A percentile compares a stretch with the other conserved stretches of the same genome.
These are phyloP conservation scores for Carex arenaria DNA, from an alignment of 202 grass and related monocot species.

Conservation along the genomic window DNA sequence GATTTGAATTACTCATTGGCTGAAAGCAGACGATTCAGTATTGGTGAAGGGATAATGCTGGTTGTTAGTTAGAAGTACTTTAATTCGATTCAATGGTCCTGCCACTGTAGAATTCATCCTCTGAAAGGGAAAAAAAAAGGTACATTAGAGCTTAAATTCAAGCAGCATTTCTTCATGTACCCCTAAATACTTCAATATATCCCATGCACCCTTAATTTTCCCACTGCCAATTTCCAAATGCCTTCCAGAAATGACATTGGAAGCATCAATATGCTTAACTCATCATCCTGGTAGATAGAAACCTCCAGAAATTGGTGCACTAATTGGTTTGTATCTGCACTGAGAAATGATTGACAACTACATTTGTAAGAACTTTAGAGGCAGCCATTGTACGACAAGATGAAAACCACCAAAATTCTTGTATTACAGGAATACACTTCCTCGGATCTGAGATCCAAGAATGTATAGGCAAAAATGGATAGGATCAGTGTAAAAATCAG, in stretches of 20 bases:
- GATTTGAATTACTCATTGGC: slow-evolving; percentile 13
- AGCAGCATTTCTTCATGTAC: not conserved
- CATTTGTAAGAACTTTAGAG: not conserved
- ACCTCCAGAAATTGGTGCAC: not conserved
- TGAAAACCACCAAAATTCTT: not conserved
- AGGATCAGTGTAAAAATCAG: not conserved
- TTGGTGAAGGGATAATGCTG: slow-evolving; percentile 19
- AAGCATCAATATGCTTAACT: not conserved
- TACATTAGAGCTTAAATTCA: not conserved
- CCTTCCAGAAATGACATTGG: not conserved
- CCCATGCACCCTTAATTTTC: not conserved
- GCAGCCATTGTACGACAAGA: not conserved
- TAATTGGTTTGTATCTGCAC: not conserved
- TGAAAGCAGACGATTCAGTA: slow-evolving; percentile 32
- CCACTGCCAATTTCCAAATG: not conserved
- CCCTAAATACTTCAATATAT: not conserved
- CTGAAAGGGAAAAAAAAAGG: slow-evolving; percentile 39
- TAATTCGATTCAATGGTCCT: slow-evolving; percentile 50
- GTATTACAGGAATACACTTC: not conserved
- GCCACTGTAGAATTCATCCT: slow-evolving; percentile 33
- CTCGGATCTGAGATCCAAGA: not conserved
- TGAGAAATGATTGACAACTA: not conserved
- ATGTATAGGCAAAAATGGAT: not conserved
- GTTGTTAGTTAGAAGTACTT: slow-evolving; percentile 54
- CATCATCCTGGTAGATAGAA: not conserved